Base-by-base conservation (phyloP, 345 rosid genomes). In the Eucalyptus sp. region DNA sequence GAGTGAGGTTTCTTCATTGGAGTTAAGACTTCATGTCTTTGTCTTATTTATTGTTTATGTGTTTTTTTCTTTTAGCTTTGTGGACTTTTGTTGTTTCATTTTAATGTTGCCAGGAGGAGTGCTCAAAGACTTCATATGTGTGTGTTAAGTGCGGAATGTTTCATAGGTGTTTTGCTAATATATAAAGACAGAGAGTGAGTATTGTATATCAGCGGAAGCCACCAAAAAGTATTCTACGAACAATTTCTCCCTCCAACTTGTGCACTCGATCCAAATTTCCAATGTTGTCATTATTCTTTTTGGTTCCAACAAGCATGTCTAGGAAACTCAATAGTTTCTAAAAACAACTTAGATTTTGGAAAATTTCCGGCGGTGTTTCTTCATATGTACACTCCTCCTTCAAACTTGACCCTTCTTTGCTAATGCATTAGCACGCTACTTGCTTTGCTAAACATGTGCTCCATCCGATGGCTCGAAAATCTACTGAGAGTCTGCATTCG, bases 201-300 rank as follows among this genome's bases (percentile, higher is more conserved):
- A 24, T 56, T 22, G 60, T 22, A 8, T 9, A 56, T 56, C 5
- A 22, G 1, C 4, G 1, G 12, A 1, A 56, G 1, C 12, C 60
- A 54, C 60, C 1, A 2, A 54, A 18, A 54, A 54, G 5, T 4
- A 54, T 54, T 54, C 11, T 54, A 1, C 22, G 60, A 56, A 56
- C 13, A 9, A 56, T 8, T 56, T 56, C 62, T 24, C 62, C 62
- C 27, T 56, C 62, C 1, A 56, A 56, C 3, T 56, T 22, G 62
- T 22, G 27, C 29, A 22, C 29, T 24, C 3, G 1, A 22, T 56
- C 62, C 62, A 56, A 56, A 1, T 56, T 56, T 56, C 62, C 62
- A 56, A 24, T 2, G 13, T 24, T 1, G 6, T 56, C 62, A 56
- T 56, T 56, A 56, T 8, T 56, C 25, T 56, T 56, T 56, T 24